Conservation (phyloP, 768 basidiomycete genomes). For the Boletus pseudo-olivaceus region DNA sequence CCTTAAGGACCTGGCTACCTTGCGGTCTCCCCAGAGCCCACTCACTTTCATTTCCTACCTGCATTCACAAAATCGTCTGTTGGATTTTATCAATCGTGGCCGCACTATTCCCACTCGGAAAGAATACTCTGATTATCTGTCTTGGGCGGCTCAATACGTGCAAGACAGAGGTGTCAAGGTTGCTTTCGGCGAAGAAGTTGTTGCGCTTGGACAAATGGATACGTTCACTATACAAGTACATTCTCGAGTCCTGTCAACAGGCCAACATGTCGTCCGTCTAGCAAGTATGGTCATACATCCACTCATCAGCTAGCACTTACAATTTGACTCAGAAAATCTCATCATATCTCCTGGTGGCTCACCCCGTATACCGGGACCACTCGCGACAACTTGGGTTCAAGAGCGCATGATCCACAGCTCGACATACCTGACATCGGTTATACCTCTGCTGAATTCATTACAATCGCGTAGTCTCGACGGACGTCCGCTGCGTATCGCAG, state of each 20-base stretch:
- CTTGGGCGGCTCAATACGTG: conserved; percentile 48
- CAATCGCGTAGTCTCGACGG: conserved; percentile 15
- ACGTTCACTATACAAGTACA: conserved; percentile 38
- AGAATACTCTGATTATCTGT: conserved; percentile 53
- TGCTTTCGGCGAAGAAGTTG: conserved; percentile 45
- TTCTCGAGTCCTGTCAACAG: conserved; percentile 35
- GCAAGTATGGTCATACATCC: conserved; percentile 35
- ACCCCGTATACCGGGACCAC: conserved; percentile 39
- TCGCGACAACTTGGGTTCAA: conserved; percentile 32
- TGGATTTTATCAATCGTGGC: conserved; percentile 52
- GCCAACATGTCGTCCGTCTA: conserved; percentile 31
- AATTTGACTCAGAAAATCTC: conserved; percentile 37
- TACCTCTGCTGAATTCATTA: conserved; percentile 30
- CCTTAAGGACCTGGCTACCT: conserved; percentile 52
- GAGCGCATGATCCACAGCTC: conserved; percentile 44
- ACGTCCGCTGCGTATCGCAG: conserved; percentile 38
- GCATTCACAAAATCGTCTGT: conserved; percentile 45
- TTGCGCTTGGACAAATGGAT: conserved; percentile 34
- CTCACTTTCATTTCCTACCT: conserved; percentile 54
- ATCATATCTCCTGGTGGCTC: conserved; percentile 51
- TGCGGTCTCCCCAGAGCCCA: conserved; percentile 48
- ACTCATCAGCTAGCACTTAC: conserved; percentile 1
- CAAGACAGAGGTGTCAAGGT: conserved; percentile 42
- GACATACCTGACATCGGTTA: conserved; percentile 38
- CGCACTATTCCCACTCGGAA: conserved; percentile 49